Evolutionary conservation across 306 rosid species (phyloP).

Genomic region (Gynostemma pentaphyllum): DNA sequence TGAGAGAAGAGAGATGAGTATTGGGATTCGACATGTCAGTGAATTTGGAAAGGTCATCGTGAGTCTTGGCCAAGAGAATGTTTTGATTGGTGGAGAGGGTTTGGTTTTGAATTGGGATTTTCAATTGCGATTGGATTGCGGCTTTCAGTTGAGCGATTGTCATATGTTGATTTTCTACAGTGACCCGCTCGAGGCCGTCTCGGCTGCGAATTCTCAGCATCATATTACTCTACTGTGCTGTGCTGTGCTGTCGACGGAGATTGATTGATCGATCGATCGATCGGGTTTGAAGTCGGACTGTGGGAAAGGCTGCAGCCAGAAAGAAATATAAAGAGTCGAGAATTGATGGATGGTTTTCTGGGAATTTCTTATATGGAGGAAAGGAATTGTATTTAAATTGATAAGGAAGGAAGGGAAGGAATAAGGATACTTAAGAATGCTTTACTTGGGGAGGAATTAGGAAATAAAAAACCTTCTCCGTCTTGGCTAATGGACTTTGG

Average conservation of each 20-base stretch:
- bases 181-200: constrained; percentile 78
- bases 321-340: neutral
- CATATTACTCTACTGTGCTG: constrained; percentile 23
- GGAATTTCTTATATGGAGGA: neutral
- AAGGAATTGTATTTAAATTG: neutral
- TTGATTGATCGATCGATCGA: neutral
- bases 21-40: constrained; percentile 55
- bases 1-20: constrained; percentile 43
- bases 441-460: too few species aligned
- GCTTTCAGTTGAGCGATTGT: constrained; percentile 56
- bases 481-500: too few species aligned
- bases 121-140: constrained; percentile 45
- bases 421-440: too few species aligned
- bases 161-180: constrained; percentile 42
- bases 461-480: too few species aligned
- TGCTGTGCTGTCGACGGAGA: neutral
- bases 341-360: neutral
- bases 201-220: constrained; percentile 92
- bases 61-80: constrained; percentile 52
- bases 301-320: neutral
- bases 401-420: neutral
- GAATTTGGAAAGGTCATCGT: constrained; percentile 53
- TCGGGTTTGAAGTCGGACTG: neutral
- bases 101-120: constrained; percentile 58
- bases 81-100: constrained; percentile 78